These are phyloP conservation scores for Cercospora nicotianae DNA, from an alignment of 2,329 filamentous ascomycete species.

Conservation along the genomic window DNA sequence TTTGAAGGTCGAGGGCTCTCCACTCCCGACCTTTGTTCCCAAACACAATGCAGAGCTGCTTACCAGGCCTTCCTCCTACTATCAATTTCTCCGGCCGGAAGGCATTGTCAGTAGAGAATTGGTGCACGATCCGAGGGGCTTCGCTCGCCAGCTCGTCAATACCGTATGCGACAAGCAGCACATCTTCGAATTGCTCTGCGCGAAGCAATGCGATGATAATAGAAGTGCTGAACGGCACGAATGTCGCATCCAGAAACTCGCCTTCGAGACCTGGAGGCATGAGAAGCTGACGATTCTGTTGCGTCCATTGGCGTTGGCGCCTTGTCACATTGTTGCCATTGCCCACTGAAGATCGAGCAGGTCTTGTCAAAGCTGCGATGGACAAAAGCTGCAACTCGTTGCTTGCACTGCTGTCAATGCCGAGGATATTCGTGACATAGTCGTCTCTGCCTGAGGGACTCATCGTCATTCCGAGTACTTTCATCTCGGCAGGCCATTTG, in stretches of 20 bases:
- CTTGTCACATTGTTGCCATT: background rate
- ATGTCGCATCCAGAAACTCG: slow-evolving; percentile 14
- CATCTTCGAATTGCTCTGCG: background rate
- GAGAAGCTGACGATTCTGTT: background rate
- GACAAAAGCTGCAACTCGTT: slow-evolving; percentile 1
- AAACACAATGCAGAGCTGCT: slow-evolving; percentile 56
- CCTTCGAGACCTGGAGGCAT: background rate
- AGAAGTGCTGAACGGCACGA: slow-evolving; percentile 7
- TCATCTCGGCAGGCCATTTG: background rate
- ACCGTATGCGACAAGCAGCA: background rate
- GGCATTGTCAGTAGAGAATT: slow-evolving; percentile 46
- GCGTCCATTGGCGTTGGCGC: background rate
- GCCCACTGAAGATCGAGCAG: background rate
- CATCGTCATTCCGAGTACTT: slow-evolving; percentile 20
- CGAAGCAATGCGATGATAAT: slow-evolving; percentile 3
- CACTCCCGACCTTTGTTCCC: slow-evolving; percentile 56
- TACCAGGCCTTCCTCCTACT: slow-evolving; percentile 57
- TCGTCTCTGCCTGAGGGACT: background rate
- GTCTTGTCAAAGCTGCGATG: background rate
- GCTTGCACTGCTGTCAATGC: background rate
- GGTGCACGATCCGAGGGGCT: slow-evolving; percentile 43
- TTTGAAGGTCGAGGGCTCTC: slow-evolving; percentile 54
- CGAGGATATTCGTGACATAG: slow-evolving; percentile 2
- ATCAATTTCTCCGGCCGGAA: slow-evolving; percentile 54
- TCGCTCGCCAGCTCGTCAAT: background rate